Conservation (phyloP, 768 basidiomycete species). For the Porphyrellus cyaneotinctus region DNA sequence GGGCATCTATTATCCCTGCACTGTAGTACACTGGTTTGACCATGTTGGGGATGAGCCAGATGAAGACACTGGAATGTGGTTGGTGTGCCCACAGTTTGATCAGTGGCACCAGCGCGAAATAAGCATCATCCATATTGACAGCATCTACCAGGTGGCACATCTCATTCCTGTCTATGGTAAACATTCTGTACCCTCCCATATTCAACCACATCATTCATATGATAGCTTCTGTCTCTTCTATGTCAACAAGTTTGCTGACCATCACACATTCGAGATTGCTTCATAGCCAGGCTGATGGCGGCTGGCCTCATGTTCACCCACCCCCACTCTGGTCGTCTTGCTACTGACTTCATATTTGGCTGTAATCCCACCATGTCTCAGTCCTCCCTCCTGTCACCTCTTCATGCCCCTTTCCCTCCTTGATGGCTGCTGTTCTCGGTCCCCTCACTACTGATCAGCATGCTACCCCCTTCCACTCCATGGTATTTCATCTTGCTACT, state of each 20-base stretch:
- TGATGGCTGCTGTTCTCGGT: no score
- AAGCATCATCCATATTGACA: neutral
- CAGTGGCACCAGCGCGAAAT: neutral
- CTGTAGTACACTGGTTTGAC: conserved; percentile 21
- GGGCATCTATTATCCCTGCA: conserved; percentile 14
- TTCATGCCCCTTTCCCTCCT: no score
- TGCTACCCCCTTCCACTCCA: no score
- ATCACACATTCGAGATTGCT: neutral
- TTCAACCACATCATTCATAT: no score
- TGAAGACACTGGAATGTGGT: conserved; percentile 28
- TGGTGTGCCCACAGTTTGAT: conserved; percentile 14
- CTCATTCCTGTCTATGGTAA: neutral
- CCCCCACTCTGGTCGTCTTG: no score
- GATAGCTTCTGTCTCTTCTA: neutral
- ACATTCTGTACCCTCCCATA: neutral
- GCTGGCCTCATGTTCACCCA: no score
- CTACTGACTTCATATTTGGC: no score
- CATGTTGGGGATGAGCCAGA: conserved; percentile 18
- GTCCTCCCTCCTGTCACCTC: no score
- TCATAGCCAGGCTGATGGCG: no score
- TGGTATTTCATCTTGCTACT: no score
- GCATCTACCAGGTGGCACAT: neutral
- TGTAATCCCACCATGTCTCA: no score
- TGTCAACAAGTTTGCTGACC: neutral
- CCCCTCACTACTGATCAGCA: no score